Evolutionary conservation across 2,329 filamentous ascomycete genomes (phyloP), one percentile per base, ranked within the genome.

Genomic region (Purpureocillium lavendulum): DNA sequence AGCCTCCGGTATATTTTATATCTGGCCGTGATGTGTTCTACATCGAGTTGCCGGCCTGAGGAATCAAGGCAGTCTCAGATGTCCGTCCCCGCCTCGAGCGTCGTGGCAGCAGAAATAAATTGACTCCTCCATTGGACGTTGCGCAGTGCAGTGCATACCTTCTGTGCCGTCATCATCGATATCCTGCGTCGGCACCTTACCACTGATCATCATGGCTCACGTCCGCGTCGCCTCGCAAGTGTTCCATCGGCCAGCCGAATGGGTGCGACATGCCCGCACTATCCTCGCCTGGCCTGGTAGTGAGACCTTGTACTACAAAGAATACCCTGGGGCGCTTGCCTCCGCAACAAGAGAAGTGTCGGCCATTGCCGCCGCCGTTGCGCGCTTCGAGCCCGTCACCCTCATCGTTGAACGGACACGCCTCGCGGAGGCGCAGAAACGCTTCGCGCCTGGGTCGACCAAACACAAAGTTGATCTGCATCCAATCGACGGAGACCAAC

Each of bases 341-440:
- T 33, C 26, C 7, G 45, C 45, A 18, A 51, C 46, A 9, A 14
- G 32, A 13, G 55, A 58, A 37, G 45, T 58, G 10, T 51, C 47
- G 3, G 33, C 43, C 10, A 48, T 57, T 7, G 49, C 54, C 6
- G 40, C 47, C 6, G 51, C 53, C 4, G 41, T 56, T 1, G 46
- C 52, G 4, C 36, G 43, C 1, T 57, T 56, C 34, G 44, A 56
- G 18, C 51, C 51, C 4, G 53, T 57, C 3, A 53, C 45, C 1
- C 40, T 57, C 29, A 41, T 44, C 13, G 49, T 50, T 17, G 39
- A 33, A 2, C 30, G 17, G 4, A 47, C 49, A 12, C 41, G 43
- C 1, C 33, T 39, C 12, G 35, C 33, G 10, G 44, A 50, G 6
- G 49, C 48, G 12, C 31, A 42, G 34, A 33, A 15, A 7, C 32